A percentile compares a stretch with the other conserved stretches of the same genome.
phyloP scores from a whole-genome alignment of 345 rosid species.

The Sisymbrium altissimum region DNA sequence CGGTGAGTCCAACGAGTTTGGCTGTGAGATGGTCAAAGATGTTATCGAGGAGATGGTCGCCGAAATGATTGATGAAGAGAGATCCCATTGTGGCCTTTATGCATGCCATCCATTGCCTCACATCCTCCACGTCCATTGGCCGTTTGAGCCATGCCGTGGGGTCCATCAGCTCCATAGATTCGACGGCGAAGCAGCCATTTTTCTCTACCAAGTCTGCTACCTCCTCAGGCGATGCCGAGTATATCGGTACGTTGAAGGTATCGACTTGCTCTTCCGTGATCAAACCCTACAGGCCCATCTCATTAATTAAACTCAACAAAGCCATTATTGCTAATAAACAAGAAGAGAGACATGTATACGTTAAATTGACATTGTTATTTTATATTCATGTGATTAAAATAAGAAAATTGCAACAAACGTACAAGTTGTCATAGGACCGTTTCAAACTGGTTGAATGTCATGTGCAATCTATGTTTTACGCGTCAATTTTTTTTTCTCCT shows the following conservation, averaged over 20 bases:
- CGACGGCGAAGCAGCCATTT: conserved; percentile 40
- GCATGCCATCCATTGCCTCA: conserved; percentile 38
- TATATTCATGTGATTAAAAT: not conserved
- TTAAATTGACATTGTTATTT: not conserved
- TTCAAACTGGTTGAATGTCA: not conserved
- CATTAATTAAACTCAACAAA: conserved; percentile 2
- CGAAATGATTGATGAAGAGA: conserved; percentile 45
- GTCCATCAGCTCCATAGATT: conserved; percentile 41
- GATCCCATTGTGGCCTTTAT: conserved; percentile 54
- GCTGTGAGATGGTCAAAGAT: conserved; percentile 37
- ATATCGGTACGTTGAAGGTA: conserved; percentile 52
- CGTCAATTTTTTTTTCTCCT: not conserved
- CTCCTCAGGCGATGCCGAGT: conserved; percentile 39
- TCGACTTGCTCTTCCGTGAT: conserved; percentile 50
- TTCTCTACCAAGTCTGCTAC: conserved; percentile 35
- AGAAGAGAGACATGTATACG: not conserved
- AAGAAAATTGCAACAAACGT: not conserved
- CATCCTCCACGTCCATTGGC: conserved; percentile 27
- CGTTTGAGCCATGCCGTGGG: conserved; percentile 34
- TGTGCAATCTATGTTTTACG: not conserved
- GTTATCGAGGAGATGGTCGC: conserved; percentile 29
- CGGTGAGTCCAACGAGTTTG: conserved; percentile 32
- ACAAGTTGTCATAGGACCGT: not conserved
- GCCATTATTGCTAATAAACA: not conserved
- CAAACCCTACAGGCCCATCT: conserved; percentile 35